A percentile compares a stretch with the other conserved stretches of the same genome.
Evolutionary conservation across 2,329 filamentous ascomycete species (phyloP).

Genomic region (Xylariaceae sp.): DNA sequence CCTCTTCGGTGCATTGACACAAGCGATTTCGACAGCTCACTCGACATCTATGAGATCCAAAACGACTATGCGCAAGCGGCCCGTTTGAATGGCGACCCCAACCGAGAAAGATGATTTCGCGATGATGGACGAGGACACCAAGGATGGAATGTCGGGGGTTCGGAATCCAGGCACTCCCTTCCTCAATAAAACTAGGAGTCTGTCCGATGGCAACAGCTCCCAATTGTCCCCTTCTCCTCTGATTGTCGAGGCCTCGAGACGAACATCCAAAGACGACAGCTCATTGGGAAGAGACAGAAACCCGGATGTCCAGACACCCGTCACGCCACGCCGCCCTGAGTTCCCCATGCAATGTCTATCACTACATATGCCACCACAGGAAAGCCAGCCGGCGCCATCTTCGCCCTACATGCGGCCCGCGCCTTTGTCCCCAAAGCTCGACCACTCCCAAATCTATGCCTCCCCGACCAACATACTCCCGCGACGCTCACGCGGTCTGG

Average conservation of each 20-base stretch:
- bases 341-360: constrained; percentile 62
- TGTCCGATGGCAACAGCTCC: constrained; percentile 60
- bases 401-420: constrained; percentile 49
- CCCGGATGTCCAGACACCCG: constrained; percentile 41
- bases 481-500: constrained; percentile 80
- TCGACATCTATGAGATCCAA: too few relatives aligned
- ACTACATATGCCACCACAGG: constrained; percentile 62
- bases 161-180: constrained; percentile 35
- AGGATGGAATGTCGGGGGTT: constrained; percentile 6
- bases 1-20: too few relatives aligned
- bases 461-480: constrained; percentile 86
- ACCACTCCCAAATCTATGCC: constrained; percentile 78
- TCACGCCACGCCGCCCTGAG: constrained; percentile 68
- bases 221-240: constrained; percentile 57
- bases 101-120: constrained; percentile 23
- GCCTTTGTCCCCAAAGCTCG: constrained; percentile 81
- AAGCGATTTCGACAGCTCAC: too few relatives aligned
- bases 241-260: constrained; percentile 50
- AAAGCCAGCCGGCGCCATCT: constrained; percentile 30
- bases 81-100: constrained; percentile 19
- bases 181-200: constrained; percentile 53
- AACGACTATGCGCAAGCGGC: background rate
- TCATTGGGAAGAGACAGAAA: constrained; percentile 39
- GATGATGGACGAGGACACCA: constrained; percentile 28
- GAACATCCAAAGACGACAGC: constrained; percentile 65